Evolutionary conservation across 495 filamentous ascomycete species (phyloP).

Genomic region (Podospora anserina): DNA sequence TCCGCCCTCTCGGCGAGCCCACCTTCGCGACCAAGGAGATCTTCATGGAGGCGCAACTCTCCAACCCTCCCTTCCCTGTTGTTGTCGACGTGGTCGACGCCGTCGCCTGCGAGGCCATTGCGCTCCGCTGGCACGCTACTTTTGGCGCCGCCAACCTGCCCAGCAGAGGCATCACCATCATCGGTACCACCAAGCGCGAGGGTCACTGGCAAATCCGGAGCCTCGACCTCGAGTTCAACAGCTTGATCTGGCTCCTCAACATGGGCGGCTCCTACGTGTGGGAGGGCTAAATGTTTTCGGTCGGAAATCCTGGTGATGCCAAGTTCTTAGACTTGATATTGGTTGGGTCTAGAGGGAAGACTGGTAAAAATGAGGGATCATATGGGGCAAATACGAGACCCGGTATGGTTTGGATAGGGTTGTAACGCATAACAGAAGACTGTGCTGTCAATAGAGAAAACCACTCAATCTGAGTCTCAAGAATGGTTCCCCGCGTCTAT

Average conservation of each 20-base stretch:
- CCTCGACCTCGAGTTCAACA: constrained; percentile 40
- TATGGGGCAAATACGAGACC: not conserved
- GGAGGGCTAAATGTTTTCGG: constrained; percentile 28
- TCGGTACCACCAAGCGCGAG: constrained; percentile 30
- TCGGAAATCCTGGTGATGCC: not conserved
- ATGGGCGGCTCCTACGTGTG: constrained; percentile 38
- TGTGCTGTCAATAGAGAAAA: constrained; percentile 1
- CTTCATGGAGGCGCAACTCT: constrained; percentile 36
- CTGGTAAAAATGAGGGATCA: not conserved
- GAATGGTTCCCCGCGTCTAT: not conserved
- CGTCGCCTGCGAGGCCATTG: constrained; percentile 33
- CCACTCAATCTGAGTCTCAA: not conserved
- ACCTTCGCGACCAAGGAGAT: constrained; percentile 39
- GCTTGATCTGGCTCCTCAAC: constrained; percentile 37
- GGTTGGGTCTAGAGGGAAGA: not conserved
- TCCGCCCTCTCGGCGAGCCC: constrained; percentile 31
- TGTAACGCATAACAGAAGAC: constrained; percentile 5
- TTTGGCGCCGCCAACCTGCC: constrained; percentile 35
- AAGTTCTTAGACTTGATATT: not conserved
- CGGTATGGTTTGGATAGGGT: not conserved
- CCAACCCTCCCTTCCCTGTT: constrained; percentile 36
- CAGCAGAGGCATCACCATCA: constrained; percentile 34
- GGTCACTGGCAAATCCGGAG: constrained; percentile 34
- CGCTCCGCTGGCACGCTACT: constrained; percentile 37
- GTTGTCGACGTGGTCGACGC: constrained; percentile 33